Base-by-base conservation (phyloP, 495 filamentous ascomycete genomes). In the Viridothelium virens region DNA sequence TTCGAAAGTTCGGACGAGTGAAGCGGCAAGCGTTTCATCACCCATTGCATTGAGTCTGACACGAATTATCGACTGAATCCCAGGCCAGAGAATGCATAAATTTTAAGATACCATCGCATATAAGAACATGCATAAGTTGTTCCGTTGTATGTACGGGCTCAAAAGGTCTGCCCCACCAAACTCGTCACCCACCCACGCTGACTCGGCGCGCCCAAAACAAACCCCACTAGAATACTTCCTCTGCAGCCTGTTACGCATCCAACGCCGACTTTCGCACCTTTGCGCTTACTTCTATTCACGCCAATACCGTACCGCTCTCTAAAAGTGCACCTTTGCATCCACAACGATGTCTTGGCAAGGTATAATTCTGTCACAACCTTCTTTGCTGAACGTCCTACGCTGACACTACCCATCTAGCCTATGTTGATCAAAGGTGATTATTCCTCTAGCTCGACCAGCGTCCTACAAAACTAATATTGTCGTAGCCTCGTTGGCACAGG, bases 401-500 rank as follows among this genome's bases (percentile, higher is more conserved):
- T 61, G 41, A 61, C 41, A 39, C 3, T n/a, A 47, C 7, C 14
- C 4, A 7, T 56, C 62, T 56, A 89, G 87, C 81, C 75, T 89
- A 88, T 74, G 80, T 88, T 72, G 86, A 88, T 78, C 78, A 81
- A 67, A 88, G 85, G 86, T 89, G 85, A 74, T 56, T 65, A 67
- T 41, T 53, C 37, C 64, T 66, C 46, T 48, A 36, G 12, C 12
- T 41, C 33, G 4, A 2, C 59, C 18, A 59, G 66, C 66, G 33
- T 71, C 59, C 14, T 66, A 47, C 14, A 67, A 25, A 64, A 59
- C 34, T 64, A 39, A 61, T 46, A 31, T 7, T 34, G 14, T 59
- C 3, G 39, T 68, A 80, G 92, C 85, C 85, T 97, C 70, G 84
- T 97, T 73, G 90, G 84, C 79, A 86, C 83, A 70, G 86, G 86